phyloP scores from a whole-genome alignment of 1,139 yeast genomes.

The Magnusiomyces paraingens region DNA sequence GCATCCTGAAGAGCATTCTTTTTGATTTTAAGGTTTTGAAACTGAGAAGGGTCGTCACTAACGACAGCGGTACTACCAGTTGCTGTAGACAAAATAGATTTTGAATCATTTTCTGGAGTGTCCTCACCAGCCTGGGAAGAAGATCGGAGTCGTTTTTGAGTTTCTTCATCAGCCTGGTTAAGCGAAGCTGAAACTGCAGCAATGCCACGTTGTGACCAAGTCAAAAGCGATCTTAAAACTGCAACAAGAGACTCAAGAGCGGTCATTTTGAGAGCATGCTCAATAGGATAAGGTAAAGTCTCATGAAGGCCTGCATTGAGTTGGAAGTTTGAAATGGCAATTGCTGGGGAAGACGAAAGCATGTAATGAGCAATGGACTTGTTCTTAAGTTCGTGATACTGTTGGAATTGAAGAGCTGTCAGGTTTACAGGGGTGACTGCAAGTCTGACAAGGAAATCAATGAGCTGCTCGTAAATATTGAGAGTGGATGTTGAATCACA shows the following conservation, averaged over 20 bases:
- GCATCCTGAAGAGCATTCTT: conserved; percentile 69
- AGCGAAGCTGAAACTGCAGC: conserved; percentile 25
- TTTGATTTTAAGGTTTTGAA: conserved; percentile 75
- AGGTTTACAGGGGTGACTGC: conserved; percentile 69
- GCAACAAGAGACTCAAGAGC: conserved; percentile 78
- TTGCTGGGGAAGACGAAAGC: conserved; percentile 61
- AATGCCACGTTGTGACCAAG: conserved; percentile 83
- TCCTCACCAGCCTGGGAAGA: conserved; percentile 8
- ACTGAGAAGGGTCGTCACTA: conserved; percentile 71
- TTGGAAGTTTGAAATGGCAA: conserved; percentile 55
- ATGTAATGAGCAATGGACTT: conserved; percentile 69
- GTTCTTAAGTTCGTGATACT: conserved; percentile 56
- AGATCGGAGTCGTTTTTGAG: not conserved
- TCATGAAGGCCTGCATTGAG: conserved; percentile 50
- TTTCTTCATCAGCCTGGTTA: conserved; percentile 2
- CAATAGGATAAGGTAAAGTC: conserved; percentile 33
- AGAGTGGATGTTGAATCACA: conserved; percentile 75
- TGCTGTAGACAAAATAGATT: conserved; percentile 14
- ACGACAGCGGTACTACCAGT: conserved; percentile 16
- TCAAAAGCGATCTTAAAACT: conserved; percentile 68
- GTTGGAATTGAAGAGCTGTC: conserved; percentile 59
- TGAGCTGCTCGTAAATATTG: conserved; percentile 75
- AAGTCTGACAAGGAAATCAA: conserved; percentile 69
- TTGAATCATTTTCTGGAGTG: conserved; percentile 9
- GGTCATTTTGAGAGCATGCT: conserved; percentile 76